These are phyloP conservation scores for Leishmania arabica DNA, from an alignment of 208 protist genomes.

Conservation along the genomic window DNA sequence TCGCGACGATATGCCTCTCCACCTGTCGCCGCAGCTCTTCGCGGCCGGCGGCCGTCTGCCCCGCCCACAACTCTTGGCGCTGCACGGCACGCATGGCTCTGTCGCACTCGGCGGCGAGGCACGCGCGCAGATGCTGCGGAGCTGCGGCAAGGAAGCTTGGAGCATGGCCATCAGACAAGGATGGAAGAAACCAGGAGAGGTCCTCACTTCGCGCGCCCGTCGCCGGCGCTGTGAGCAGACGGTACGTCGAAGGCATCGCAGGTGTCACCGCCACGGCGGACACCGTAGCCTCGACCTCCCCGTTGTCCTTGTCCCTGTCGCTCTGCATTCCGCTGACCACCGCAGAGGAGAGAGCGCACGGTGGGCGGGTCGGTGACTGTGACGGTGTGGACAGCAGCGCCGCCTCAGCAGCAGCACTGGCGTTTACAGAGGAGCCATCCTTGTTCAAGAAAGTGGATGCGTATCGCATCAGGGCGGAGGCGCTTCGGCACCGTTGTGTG, in stretches of 20 bases:
- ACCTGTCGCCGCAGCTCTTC: slow-evolving; percentile 1
- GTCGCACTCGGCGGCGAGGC: not conserved
- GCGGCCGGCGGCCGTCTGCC: not conserved
- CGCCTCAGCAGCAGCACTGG: not conserved
- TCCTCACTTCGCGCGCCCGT: not conserved
- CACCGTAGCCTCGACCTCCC: not conserved
- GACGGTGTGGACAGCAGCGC: not conserved
- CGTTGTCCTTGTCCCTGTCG: not conserved
- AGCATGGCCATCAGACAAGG: not conserved
- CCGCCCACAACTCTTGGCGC: slow-evolving; percentile 7
- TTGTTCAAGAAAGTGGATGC: not conserved
- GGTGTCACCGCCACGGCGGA: not conserved
- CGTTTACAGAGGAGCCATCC: not conserved
- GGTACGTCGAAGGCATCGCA: not conserved
- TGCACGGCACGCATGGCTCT: slow-evolving; percentile 2
- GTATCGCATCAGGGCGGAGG: not conserved
- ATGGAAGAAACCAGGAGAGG: not conserved
- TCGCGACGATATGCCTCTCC: not conserved
- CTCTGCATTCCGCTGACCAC: not conserved
- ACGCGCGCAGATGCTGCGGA: not conserved
- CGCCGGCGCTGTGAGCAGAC: not conserved
- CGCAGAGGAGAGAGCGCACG: not conserved
- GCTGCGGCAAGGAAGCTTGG: not conserved
- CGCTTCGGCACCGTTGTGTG: not conserved
- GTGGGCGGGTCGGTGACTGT: not conserved